phyloP scores from a whole-genome alignment of 352 stramenopile genomes.

The Phytophthora cactorum region DNA sequence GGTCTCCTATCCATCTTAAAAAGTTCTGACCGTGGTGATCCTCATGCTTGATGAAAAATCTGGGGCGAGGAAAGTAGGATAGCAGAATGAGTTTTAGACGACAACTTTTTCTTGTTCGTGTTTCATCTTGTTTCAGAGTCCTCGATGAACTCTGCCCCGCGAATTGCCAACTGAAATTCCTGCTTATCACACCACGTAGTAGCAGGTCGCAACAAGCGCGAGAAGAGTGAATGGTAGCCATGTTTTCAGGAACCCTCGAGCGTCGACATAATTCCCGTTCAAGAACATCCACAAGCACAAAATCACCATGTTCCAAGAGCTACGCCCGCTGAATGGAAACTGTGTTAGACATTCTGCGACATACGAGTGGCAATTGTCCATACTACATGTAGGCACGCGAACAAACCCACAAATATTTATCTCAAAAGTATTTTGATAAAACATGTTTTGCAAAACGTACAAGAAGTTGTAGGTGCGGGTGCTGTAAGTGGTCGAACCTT shows the following conservation, averaged over 20 bases:
- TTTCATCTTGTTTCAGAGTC: too few relatives aligned
- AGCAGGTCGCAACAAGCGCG: constrained; percentile 4
- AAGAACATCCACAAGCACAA: constrained; percentile 80
- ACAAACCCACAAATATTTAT: not conserved
- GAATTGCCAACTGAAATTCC: too few relatives aligned
- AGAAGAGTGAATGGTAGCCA: constrained; percentile 33
- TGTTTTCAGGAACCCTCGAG: constrained; percentile 33
- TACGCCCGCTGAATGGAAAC: constrained; percentile 47
- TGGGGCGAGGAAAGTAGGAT: too few relatives aligned
- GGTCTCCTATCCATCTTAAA: too few relatives aligned
- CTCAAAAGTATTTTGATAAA: not conserved
- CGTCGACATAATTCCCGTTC: constrained; percentile 54
- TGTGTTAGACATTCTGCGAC: constrained; percentile 79
- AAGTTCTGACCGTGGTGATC: too few relatives aligned
- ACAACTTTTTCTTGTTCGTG: too few relatives aligned
- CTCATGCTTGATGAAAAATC: too few relatives aligned
- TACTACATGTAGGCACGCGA: constrained; percentile 38
- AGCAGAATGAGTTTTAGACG: too few relatives aligned
- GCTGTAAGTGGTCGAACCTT: constrained; percentile 90
- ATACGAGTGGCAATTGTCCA: constrained; percentile 97
- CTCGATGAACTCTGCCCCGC: too few relatives aligned
- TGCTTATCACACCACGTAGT: too few relatives aligned
- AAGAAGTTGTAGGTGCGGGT: constrained; percentile 95
- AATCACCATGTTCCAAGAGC: constrained; percentile 74
- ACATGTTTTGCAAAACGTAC: constrained; percentile 24